Base-by-base conservation (phyloP, 1,139 yeast genomes). In the Yamadazyma membranifaciens region DNA sequence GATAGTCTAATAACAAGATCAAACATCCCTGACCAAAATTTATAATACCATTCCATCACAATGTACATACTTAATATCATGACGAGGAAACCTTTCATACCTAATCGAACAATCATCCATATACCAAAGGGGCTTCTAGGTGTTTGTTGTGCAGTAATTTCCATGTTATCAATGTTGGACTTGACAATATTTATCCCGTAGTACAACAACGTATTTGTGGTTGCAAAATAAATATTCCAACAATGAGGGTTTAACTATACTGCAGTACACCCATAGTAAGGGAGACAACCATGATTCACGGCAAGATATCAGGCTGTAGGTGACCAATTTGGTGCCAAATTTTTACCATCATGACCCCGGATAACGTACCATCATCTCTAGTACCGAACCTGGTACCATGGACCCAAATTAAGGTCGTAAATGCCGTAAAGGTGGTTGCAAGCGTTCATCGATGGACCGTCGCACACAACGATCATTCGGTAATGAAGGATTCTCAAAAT, bases 21-120 rank as follows among this genome's bases (percentile, higher is more conserved):
- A 6, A 35, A 15, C 12, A 37, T 12, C 12, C 27, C 26, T 22
- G 29, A 12, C 44, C 44, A 41, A 29, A 34, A 37, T 24, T 41
- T 34, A 14, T 12, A 34, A 26, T 41, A 41, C 44, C 44, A 41
- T 14, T 41, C 41, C 2, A 37, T 6, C 3, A 37, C 6, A n/a
- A 41, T 38, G 11, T n/a, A 3, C 2, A 31, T 4, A 9, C 38
- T 29, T n/a, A 41, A 17, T 4, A 38, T 6, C 5, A 38, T 37
- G 13, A 37, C 12, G 25, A 41, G 17, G 10, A 37, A 10, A 2
- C 20, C 15, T 14, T 38, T 37, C 14, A 17, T 20, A 10, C 6
- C 6, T 13, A 33, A 25, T 34, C 32, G 33, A n/a, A 36, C 3
- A 4, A 31, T 28, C 20, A 16, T n/a, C 4, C 12, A 25, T 10